phyloP scores from a whole-genome alignment of 805 yeast genomes.

The Ogataea methanolica region DNA sequence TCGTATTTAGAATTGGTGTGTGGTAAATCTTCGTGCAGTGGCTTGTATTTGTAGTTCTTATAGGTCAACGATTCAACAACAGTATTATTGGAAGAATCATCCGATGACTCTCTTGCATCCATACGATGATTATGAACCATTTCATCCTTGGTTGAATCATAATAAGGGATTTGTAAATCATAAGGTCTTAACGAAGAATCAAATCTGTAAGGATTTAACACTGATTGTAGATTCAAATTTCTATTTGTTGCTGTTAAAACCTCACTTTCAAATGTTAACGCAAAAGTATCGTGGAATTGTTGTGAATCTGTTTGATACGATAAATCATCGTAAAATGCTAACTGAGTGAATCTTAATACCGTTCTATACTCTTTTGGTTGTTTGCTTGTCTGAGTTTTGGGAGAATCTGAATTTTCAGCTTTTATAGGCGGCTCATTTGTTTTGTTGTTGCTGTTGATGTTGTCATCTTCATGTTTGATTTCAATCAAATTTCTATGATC shows the following conservation, averaged over 20 bases:
- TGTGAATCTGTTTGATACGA: conserved; percentile 76
- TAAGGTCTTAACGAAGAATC: conserved; percentile 44
- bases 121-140: conserved; percentile 36
- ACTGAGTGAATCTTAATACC: conserved; percentile 71
- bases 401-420: not conserved
- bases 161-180: conserved; percentile 39
- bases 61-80: conserved; percentile 12
- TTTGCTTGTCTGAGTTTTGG: conserved; percentile 17
- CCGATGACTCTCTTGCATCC: conserved; percentile 27
- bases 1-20: conserved; percentile 86
- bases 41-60: conserved; percentile 27
- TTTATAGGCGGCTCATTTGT: conserved; percentile 5
- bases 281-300: conserved; percentile 73
- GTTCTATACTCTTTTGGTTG: conserved; percentile 76
- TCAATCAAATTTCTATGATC: conserved; percentile 64
- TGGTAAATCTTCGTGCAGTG: conserved; percentile 60
- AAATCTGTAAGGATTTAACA: conserved; percentile 59
- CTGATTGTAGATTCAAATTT: conserved; percentile 69
- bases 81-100: conserved; percentile 15
- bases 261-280: conserved; percentile 85
- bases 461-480: not conserved
- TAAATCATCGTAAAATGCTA: conserved; percentile 80
- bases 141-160: conserved; percentile 27
- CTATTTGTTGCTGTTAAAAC: conserved; percentile 73
- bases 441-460: conserved; percentile 3